Base-by-base conservation (phyloP, 257 asterid species). In the Leptodermis oblonga region DNA sequence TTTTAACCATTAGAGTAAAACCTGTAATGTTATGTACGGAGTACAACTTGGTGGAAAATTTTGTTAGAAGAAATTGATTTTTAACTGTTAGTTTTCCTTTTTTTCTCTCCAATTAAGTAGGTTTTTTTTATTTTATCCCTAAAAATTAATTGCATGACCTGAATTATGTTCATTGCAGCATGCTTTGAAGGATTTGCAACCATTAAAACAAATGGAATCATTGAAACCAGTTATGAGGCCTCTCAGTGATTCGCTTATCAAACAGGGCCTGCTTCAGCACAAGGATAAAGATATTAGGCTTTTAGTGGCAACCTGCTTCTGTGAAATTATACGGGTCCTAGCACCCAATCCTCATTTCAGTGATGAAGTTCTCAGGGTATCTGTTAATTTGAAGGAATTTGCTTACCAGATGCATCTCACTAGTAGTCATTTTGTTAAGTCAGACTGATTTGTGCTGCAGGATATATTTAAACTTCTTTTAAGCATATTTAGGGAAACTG, bases 321-420 rank as follows among this genome's bases (percentile, higher is more conserved):
- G 87, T 69, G 93, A 88, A 76, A 80, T 84, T 68, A 67, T 85
- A 72, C 81, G 90, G 73, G 83, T 89, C 62, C 84, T 89, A 53
- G 92, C 95, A 23, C 95, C 95, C 26, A 67, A 86, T 82, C 95
- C 97, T 62, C 88, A 65, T 49, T 87, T 86, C 69, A 75, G 76
- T 61, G 86, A 77, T 69, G 76, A 80, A 58, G 86, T 77, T 80
- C 77, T 76, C 62, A 83, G 85, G 96, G 97, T 89, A 83, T 79
- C 60, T 37, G 36, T 58, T 74, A 55, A 30, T 11, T 66, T 62
- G 20, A 28, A 17, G 34, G 31, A 10, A 22, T 49, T 28, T 52
- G n/a, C 34, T 34, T 62, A 30, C 26, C 60, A 31, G 63, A 14
- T 67, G 34, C 34, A 23, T 55, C 36, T 56, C 46, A 51, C 25